Conservation (phyloP, 495 filamentous ascomycete species). For the Pyronema omphalodes region DNA sequence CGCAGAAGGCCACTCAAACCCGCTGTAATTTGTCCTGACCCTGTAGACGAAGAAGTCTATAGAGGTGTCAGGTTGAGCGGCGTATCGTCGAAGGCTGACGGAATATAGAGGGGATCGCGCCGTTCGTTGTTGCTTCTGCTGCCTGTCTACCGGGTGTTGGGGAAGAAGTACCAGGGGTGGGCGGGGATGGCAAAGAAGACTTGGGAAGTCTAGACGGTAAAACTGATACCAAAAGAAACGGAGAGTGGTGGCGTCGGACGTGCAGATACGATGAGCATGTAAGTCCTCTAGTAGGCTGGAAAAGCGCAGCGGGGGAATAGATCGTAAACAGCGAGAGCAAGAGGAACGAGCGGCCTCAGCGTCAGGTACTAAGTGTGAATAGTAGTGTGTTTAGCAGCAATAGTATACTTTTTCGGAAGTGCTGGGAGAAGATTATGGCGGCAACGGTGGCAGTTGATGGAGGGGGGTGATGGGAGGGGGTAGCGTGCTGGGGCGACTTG, state of each 20-base stretch:
- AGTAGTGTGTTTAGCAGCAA: background rate
- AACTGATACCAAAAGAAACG: background rate
- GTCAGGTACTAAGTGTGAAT: background rate
- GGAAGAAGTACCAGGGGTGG: background rate
- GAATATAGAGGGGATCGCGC: background rate
- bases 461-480: background rate
- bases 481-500: too few relatives aligned
- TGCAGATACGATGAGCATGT: background rate
- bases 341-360: background rate
- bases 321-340: background rate
- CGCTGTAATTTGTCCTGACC: constrained; percentile 2
- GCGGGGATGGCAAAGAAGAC: background rate
- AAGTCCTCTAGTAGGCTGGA: background rate
- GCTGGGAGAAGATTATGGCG: background rate
- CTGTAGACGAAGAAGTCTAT: constrained; percentile 1
- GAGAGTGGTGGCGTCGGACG: background rate
- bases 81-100: background rate
- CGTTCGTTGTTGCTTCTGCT: background rate
- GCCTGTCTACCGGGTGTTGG: background rate
- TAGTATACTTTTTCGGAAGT: background rate
- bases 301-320: background rate
- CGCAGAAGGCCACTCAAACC: constrained; percentile 5
- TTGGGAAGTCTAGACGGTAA: background rate
- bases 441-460: background rate
- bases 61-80: constrained; percentile 1